A percentile compares a stretch with the other conserved stretches of the same genome.
phyloP scores from a whole-genome alignment of 116 monocot species.

The Cymodocea nodosa region DNA sequence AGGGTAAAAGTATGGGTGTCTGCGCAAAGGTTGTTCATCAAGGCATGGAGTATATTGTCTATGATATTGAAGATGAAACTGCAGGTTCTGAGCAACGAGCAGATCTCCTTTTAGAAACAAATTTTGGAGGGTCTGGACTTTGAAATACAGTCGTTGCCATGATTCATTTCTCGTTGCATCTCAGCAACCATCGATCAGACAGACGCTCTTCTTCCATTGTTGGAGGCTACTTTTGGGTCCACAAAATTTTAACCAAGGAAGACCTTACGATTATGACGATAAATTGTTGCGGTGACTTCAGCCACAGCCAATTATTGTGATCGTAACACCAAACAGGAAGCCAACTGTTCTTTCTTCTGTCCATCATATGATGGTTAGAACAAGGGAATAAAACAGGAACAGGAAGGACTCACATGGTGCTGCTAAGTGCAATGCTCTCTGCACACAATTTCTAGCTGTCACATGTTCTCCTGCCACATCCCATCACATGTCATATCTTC shows the following conservation, averaged over 20 bases:
- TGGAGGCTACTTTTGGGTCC: too few relatives aligned
- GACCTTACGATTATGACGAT: neutral
- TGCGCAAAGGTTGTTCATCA: too few relatives aligned
- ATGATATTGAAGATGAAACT: too few relatives aligned
- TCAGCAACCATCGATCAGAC: neutral
- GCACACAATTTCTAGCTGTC: neutral
- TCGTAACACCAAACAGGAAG: too few relatives aligned
- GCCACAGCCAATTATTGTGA: neutral
- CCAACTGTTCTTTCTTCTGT: neutral
- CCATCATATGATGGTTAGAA: too few relatives aligned
- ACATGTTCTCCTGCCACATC: constrained; percentile 1
- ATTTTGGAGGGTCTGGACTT: neutral
- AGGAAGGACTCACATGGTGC: neutral
- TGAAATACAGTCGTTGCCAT: neutral
- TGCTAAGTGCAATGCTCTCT: neutral
- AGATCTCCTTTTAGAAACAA: neutral
- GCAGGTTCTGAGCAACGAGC: neutral
- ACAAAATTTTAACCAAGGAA: too few relatives aligned
- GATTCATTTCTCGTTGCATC: neutral
- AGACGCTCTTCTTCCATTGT: neutral
- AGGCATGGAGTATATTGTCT: too few relatives aligned
- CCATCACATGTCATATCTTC: neutral
- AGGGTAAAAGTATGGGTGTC: too few relatives aligned
- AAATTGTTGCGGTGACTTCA: neutral
- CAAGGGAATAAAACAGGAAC: neutral